Conservation (phyloP, 345 rosid species). For the Eucalyptus tenuipes region DNA sequence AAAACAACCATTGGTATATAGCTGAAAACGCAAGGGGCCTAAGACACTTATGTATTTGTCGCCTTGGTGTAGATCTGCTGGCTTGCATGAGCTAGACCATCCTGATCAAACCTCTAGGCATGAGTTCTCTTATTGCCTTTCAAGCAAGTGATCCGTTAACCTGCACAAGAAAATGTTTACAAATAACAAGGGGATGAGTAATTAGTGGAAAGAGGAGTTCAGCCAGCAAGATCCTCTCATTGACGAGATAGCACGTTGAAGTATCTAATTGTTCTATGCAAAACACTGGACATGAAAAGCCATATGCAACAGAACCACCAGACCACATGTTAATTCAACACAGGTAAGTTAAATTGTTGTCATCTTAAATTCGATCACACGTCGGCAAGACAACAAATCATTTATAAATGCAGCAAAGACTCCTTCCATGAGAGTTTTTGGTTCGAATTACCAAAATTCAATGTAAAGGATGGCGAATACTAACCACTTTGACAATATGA, state of each 20-base stretch:
- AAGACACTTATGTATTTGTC: constrained; percentile 30
- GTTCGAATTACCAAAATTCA: not conserved
- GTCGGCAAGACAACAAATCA: not conserved
- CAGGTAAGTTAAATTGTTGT: not conserved
- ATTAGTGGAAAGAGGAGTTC: not conserved
- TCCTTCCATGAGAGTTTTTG: not conserved
- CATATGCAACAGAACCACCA: not conserved
- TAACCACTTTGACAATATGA: not conserved
- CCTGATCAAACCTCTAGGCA: constrained; percentile 67
- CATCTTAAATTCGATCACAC: not conserved
- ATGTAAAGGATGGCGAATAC: not conserved
- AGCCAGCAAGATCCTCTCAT: not conserved
- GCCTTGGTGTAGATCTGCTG: constrained; percentile 88
- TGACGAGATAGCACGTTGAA: not conserved
- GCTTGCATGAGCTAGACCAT: constrained; percentile 72
- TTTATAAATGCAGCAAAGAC: not conserved
- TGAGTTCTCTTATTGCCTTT: constrained; percentile 65
- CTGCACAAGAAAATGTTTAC: constrained; percentile 3
- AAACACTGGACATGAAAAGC: not conserved
- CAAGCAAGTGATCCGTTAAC: constrained; percentile 71
- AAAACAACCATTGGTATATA: not conserved
- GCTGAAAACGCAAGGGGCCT: not conserved
- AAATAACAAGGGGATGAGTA: not conserved
- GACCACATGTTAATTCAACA: not conserved
- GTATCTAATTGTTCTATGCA: not conserved